These are phyloP conservation scores for Dothideomycetes sp. DNA, from an alignment of 2,329 filamentous ascomycete species.

Conservation along the genomic window DNA sequence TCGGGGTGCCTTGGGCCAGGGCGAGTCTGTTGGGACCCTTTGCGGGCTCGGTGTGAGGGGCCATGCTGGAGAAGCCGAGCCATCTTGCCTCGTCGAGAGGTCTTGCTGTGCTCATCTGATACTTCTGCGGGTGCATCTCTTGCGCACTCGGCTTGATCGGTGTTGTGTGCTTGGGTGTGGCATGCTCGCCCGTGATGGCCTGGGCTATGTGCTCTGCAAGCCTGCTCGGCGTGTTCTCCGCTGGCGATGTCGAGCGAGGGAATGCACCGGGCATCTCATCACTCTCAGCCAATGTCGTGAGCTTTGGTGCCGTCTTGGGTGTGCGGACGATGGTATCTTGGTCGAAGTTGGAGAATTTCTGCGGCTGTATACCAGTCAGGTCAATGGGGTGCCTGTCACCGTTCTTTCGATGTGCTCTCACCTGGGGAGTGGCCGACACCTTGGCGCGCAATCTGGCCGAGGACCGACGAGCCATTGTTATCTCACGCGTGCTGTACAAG, in stretches of 20 bases:
- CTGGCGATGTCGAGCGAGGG: constrained; percentile 15
- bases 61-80: constrained; percentile 72
- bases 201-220: constrained; percentile 7
- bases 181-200: constrained; percentile 12
- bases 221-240: constrained; percentile 13
- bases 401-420: constrained; percentile 2
- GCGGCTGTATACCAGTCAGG: not conserved
- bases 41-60: constrained; percentile 39
- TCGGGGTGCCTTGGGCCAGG: constrained; percentile 49
- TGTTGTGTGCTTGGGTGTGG: constrained; percentile 54
- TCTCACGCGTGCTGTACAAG: not conserved
- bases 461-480: constrained; percentile 21
- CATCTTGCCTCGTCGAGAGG: constrained; percentile 69
- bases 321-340: constrained; percentile 19
- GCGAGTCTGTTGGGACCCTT: constrained; percentile 30
- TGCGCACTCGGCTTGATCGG: constrained; percentile 59
- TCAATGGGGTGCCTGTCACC: too few species aligned
- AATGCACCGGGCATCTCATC: constrained; percentile 30
- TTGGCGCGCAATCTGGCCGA: constrained; percentile 21
- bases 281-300: constrained; percentile 35
- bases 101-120: constrained; percentile 62
- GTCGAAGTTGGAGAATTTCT: constrained; percentile 23
- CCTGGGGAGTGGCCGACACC: constrained; percentile 17
- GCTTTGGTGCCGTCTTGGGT: constrained; percentile 24
- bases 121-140: constrained; percentile 87